Conservation (phyloP, 2,329 filamentous ascomycete genomes). For the Ascochyta rabiei region DNA sequence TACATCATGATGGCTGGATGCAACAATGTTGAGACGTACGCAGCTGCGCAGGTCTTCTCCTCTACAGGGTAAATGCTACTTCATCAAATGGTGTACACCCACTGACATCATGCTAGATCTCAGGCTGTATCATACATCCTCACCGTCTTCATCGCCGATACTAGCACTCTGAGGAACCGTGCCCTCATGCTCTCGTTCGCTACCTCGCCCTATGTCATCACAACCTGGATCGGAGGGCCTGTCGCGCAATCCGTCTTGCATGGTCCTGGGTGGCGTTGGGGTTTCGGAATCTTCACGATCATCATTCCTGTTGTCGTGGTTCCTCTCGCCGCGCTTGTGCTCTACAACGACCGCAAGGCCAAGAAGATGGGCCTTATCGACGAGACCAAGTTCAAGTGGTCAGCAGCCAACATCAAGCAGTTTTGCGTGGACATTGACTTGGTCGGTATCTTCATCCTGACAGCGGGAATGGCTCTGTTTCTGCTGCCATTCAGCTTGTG, state of each 20-base stretch:
- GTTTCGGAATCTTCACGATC: constrained; percentile 69
- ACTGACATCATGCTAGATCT: constrained; percentile 6
- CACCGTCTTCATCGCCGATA: constrained; percentile 70
- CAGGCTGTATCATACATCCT: constrained; percentile 56
- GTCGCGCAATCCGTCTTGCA: constrained; percentile 62
- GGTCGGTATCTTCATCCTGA: constrained; percentile 65
- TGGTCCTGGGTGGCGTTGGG: constrained; percentile 68
- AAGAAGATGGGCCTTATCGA: constrained; percentile 57
- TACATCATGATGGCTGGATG: constrained; percentile 71
- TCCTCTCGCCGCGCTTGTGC: constrained; percentile 64
- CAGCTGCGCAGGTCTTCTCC: constrained; percentile 69
- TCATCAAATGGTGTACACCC: constrained; percentile 25
- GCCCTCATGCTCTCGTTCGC: constrained; percentile 67
- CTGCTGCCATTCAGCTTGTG: constrained; percentile 70
- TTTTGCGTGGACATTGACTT: constrained; percentile 67
- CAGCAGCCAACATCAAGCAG: constrained; percentile 53
- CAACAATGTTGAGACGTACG: constrained; percentile 63
- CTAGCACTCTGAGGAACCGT: constrained; percentile 66
- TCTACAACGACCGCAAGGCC: constrained; percentile 65
- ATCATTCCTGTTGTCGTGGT: constrained; percentile 65
- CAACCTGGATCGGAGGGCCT: constrained; percentile 66
- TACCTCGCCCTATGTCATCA: constrained; percentile 68
- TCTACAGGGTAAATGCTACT: constrained; percentile 63
- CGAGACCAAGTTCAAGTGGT: constrained; percentile 50
- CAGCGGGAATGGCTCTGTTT: constrained; percentile 65